Conservation (phyloP, 208 protist genomes). For the Zelonia costaricensis region DNA sequence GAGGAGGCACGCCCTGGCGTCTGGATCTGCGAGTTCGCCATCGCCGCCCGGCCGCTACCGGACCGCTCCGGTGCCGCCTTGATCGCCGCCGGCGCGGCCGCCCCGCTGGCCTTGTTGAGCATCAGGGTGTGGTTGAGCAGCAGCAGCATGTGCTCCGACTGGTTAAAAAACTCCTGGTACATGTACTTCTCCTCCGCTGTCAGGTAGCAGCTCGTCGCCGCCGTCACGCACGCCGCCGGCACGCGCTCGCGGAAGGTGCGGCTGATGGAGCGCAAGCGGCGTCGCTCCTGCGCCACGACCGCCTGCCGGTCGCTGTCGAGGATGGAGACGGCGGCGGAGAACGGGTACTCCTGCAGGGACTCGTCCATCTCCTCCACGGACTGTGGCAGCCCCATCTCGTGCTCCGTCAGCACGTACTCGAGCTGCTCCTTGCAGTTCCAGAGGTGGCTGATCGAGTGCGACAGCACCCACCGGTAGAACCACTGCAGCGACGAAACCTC, state of each 20-base stretch:
- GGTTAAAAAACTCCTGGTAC: constrained; percentile 88
- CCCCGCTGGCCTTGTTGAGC: constrained; percentile 33
- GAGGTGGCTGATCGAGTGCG: constrained; percentile 75
- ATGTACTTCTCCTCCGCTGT: constrained; percentile 80
- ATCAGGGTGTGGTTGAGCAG: constrained; percentile 61
- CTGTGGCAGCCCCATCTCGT: constrained; percentile 36
- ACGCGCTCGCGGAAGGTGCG: constrained; percentile 69
- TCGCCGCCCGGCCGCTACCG: neutral
- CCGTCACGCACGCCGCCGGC: constrained; percentile 49
- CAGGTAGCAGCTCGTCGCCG: constrained; percentile 72
- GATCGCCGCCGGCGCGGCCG: neutral
- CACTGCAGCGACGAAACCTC: constrained; percentile 75
- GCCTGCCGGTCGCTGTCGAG: constrained; percentile 69
- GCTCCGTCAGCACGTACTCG: constrained; percentile 75
- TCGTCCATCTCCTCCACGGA: constrained; percentile 56
- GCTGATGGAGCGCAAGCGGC: constrained; percentile 63
- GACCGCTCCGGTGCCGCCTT: neutral
- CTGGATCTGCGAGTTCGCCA: constrained; percentile 8
- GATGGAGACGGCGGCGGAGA: constrained; percentile 59
- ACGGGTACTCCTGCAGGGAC: constrained; percentile 41
- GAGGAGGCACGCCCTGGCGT: neutral
- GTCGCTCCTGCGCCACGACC: constrained; percentile 70
- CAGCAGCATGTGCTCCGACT: constrained; percentile 77
- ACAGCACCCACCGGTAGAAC: constrained; percentile 85
- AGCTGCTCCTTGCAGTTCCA: constrained; percentile 74